Percentiles rank a stretch among this genome's conserved stretches.
Conservation (phyloP, 352 stramenopile species). For the Phytophthora chlamydospora region DNA sequence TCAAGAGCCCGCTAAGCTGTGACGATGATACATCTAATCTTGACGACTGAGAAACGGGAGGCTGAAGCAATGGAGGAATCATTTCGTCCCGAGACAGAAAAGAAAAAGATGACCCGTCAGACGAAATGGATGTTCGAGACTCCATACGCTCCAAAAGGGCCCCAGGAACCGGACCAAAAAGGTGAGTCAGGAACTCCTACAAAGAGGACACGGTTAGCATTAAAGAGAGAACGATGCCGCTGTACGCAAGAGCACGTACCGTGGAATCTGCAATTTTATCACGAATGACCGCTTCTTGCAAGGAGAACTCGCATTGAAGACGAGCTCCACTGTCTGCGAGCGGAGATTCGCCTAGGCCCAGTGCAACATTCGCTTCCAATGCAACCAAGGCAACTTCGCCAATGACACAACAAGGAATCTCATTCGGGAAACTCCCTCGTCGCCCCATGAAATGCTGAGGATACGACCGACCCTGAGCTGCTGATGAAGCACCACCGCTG, state of each 20-base stretch:
- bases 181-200: slow-evolving; percentile 46
- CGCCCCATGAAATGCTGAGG: slow-evolving; percentile 41
- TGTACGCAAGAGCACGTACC: slow-evolving; percentile 30
- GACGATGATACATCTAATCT: slow-evolving; percentile 28
- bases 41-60: slow-evolving; percentile 27
- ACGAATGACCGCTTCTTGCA: slow-evolving; percentile 44
- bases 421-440: slow-evolving; percentile 34
- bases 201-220: slow-evolving; percentile 18
- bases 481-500: slow-evolving; percentile 31
- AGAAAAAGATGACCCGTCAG: slow-evolving; percentile 37
- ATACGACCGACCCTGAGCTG: slow-evolving; percentile 28
- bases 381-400: slow-evolving; percentile 39
- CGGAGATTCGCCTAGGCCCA: slow-evolving; percentile 17
- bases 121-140: slow-evolving; percentile 31
- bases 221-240: slow-evolving; percentile 8
- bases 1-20: slow-evolving; percentile 36
- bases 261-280: slow-evolving; percentile 57
- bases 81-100: slow-evolving; percentile 30
- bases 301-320: slow-evolving; percentile 50
- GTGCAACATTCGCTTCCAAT: slow-evolving; percentile 26
- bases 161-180: slow-evolving; percentile 46
- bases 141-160: slow-evolving; percentile 27
- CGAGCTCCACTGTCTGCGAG: slow-evolving; percentile 9
- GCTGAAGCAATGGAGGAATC: slow-evolving; percentile 16
- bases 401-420: slow-evolving; percentile 45